Evolutionary conservation across 805 yeast genomes (phyloP).

Genomic region (Candida rishiriensis): DNA sequence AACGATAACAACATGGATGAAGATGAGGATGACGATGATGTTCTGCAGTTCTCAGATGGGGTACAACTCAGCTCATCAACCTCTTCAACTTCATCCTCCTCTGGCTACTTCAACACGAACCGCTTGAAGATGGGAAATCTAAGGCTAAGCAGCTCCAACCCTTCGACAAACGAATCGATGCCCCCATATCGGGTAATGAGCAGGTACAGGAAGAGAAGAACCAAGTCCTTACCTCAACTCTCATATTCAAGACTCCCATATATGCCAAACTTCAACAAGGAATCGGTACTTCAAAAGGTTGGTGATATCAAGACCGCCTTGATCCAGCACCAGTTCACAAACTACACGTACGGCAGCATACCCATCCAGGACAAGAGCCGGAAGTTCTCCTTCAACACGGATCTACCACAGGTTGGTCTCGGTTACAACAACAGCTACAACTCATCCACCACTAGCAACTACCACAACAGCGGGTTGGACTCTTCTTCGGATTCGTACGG

Average conservation of each 20-base stretch:
- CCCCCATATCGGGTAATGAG: conserved; percentile 3
- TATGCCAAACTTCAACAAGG: conserved; percentile 27
- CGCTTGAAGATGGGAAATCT: conserved; percentile 15
- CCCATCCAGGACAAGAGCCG: conserved; percentile 6
- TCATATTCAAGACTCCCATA: conserved; percentile 44
- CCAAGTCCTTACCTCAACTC: conserved; percentile 51
- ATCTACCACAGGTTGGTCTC: conserved; percentile 7
- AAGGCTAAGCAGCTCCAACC: conserved; percentile 10
- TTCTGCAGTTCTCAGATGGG: conserved; percentile 5
- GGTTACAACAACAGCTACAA: conserved; percentile 2
- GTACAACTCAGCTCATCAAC: conserved; percentile 4
- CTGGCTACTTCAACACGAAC: conserved; percentile 12
- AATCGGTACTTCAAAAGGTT: conserved; percentile 33
- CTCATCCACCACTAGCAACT: not conserved
- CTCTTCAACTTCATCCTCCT: conserved; percentile 14
- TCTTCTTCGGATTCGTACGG: conserved; percentile 20
- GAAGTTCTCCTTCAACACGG: conserved; percentile 25
- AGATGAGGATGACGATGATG: conserved; percentile 6
- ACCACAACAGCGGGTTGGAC: conserved; percentile 2
- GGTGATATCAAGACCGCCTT: conserved; percentile 39
- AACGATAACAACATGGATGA: conserved; percentile 7
- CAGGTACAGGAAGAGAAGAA: conserved; percentile 35
- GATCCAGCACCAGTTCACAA: conserved; percentile 22
- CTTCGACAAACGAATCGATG: conserved; percentile 4
- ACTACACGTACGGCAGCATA: conserved; percentile 26